Evolutionary conservation across 371 early-diverging fungal species (phyloP), one percentile per base, ranked within the genome.

Genomic region (Syncephalastrum monosporum): DNA sequence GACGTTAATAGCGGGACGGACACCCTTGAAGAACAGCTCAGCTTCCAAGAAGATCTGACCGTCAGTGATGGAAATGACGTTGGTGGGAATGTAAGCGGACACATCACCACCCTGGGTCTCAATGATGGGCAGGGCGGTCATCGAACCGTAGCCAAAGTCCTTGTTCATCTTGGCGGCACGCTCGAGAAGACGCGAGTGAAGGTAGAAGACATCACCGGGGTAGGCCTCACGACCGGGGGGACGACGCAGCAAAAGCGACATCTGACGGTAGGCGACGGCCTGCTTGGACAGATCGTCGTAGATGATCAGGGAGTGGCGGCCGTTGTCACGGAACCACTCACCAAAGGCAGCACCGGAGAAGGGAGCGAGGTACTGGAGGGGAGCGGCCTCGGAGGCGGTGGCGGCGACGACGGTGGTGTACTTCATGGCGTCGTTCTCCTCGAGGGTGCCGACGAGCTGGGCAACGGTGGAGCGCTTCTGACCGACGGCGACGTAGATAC

Each of bases 91-190:
- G 84, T 96, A 96, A 47, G 96, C 96, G 57, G 95, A 95, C 73
- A 96, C 96, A 88, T 95, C 96, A 80, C 96, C 96, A 84, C 96
- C 96, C 83, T 95, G 95, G 70, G 96, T 96, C 77, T 96, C 96
- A 83, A 95, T 94, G 73, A 95, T 89, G 72, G 96, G 96, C 53
- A 95, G 85, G 50, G 96, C 96, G 50, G 96, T 95, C 84, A 95
- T 82, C 69, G 95, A 94, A 75, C 94, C 94, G 64, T 85, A 87
- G 59, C 93, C 93, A 72, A 88, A 86, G 72, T 82, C 75, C 83
- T 91, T 88, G 90, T 90, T 93, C 92, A 96, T 91, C 89, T 96
- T 96, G 79, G 95, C 95, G 47, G 96, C 92, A 82, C 96, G 93
- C 83, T 96, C 96, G 61, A 96, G 82, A 59, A 96, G 84, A 83